phyloP scores from a whole-genome alignment of 2,329 filamentous ascomycete genomes.

The Westerdykella ornata region DNA sequence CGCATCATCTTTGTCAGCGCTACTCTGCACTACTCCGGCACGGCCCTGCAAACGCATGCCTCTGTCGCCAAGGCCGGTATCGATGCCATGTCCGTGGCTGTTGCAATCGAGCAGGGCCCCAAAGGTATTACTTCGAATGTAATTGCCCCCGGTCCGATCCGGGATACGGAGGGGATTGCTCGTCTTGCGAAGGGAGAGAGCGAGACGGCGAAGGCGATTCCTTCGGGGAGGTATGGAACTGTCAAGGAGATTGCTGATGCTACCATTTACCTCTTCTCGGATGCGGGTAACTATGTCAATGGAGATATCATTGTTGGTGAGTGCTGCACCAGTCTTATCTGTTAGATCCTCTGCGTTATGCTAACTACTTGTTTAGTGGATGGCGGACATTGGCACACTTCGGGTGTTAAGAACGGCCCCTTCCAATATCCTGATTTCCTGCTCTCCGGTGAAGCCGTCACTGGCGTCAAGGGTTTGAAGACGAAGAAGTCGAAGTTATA shows the following conservation, averaged over 20 bases:
- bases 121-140: constrained; percentile 81
- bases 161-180: constrained; percentile 62
- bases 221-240: constrained; percentile 67
- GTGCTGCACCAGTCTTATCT: constrained; percentile 9
- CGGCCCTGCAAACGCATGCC: constrained; percentile 83
- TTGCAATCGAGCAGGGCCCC: constrained; percentile 86
- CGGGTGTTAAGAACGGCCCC: constrained; percentile 32
- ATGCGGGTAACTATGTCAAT: constrained; percentile 79
- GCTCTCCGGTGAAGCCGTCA: constrained; percentile 47
- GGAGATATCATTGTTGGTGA: constrained; percentile 74
- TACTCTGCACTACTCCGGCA: constrained; percentile 83
- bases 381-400: constrained; percentile 47
- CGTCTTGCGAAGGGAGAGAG: constrained; percentile 36
- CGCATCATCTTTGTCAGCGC: constrained; percentile 87
- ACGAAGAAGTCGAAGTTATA: constrained; percentile 53
- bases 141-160: constrained; percentile 81
- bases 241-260: constrained; percentile 89
- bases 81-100: constrained; percentile 71
- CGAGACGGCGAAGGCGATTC: constrained; percentile 45
- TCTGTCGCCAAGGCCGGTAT: constrained; percentile 85
- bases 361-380: constrained; percentile 40
- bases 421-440: constrained; percentile 55
- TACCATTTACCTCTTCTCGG: constrained; percentile 81
- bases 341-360: background rate
- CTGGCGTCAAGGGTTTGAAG: constrained; percentile 48